Evolutionary conservation across 2,329 filamentous ascomycete genomes (phyloP).

Genomic region (Hypoxylon sp.): DNA sequence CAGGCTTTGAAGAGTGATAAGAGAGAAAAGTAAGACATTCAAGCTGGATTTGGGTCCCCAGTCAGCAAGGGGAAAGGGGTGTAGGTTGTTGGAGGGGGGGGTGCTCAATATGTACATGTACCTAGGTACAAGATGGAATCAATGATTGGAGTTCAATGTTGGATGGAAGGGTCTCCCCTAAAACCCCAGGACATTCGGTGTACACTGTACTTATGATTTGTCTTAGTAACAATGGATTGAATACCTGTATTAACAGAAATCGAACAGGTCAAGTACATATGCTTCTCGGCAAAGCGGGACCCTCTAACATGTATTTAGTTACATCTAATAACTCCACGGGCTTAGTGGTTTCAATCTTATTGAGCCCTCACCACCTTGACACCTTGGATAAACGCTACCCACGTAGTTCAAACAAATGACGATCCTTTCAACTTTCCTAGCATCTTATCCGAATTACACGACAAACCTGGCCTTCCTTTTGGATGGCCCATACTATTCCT

Average conservation of each 20-base stretch:
- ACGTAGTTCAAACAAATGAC: constrained; percentile 40
- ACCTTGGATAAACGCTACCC: constrained; percentile 26
- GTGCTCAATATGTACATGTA: constrained; percentile 6
- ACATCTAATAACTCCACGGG: constrained; percentile 13
- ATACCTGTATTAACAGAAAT: constrained; percentile 1
- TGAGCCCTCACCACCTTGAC: constrained; percentile 16
- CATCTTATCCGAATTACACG: constrained; percentile 3
- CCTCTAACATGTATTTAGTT: constrained; percentile 16
- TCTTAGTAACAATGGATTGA: constrained; percentile 6
- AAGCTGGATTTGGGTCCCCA: constrained; percentile 23
- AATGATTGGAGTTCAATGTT: constrained; percentile 44
- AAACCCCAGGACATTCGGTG: constrained; percentile 33
- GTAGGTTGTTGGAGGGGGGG: constrained; percentile 20
- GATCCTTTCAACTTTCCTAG: constrained; percentile 37
- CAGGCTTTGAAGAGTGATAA: constrained; percentile 23
- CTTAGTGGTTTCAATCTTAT: constrained; percentile 38
- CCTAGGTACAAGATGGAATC: constrained; percentile 16
- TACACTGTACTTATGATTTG: constrained; percentile 30
- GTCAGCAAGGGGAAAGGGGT: constrained; percentile 43
- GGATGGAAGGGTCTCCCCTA: constrained; percentile 43
- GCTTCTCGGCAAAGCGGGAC: constrained; percentile 26
- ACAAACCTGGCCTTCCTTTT: constrained; percentile 8
- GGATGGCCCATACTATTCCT: constrained; percentile 5
- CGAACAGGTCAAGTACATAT: background rate
- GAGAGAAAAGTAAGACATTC: constrained; percentile 41